Percentiles rank a stretch among this genome's conserved stretches.
Conservation (phyloP, 2,329 filamentous ascomycete species). For the Cytospora leucostoma region DNA sequence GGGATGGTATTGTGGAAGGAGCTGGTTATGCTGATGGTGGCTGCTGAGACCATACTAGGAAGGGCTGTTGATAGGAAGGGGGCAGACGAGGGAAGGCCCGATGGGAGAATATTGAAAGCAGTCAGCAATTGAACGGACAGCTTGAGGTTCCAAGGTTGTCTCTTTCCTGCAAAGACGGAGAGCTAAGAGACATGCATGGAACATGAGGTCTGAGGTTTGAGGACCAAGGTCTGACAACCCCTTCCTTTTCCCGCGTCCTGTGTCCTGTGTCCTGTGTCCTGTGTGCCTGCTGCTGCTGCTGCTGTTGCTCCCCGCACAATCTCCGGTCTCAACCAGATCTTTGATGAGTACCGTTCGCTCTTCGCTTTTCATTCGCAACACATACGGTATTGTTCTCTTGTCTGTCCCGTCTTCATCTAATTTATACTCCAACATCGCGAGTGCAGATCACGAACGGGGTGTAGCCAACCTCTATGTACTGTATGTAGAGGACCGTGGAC, state of each 20-base stretch:
- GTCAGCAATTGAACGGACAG: neutral
- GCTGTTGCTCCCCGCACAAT: neutral
- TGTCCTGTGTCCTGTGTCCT: neutral
- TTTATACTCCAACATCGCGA: neutral
- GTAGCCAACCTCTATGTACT: neutral
- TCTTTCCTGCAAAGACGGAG: conserved; percentile 3
- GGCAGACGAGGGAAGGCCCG: neutral
- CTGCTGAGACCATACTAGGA: neutral
- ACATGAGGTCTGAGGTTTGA: conserved; percentile 11
- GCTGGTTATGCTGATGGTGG: neutral
- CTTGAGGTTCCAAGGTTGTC: neutral
- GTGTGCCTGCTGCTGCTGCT: too few relatives aligned
- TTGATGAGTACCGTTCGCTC: neutral
- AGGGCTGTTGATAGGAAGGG: neutral
- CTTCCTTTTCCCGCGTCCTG: conserved; percentile 5
- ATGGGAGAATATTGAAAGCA: neutral
- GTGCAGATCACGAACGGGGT: neutral
- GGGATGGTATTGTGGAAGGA: neutral
- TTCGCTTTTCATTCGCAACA: neutral
- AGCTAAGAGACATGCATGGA: conserved; percentile 21
- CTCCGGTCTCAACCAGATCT: conserved; percentile 1
- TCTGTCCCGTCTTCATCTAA: too few relatives aligned
- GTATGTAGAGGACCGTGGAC: neutral
- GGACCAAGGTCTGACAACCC: neutral
- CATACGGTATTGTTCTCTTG: too few relatives aligned